These are phyloP conservation scores for Candida chilensis DNA, from an alignment of 805 yeast genomes.

Conservation along the genomic window DNA sequence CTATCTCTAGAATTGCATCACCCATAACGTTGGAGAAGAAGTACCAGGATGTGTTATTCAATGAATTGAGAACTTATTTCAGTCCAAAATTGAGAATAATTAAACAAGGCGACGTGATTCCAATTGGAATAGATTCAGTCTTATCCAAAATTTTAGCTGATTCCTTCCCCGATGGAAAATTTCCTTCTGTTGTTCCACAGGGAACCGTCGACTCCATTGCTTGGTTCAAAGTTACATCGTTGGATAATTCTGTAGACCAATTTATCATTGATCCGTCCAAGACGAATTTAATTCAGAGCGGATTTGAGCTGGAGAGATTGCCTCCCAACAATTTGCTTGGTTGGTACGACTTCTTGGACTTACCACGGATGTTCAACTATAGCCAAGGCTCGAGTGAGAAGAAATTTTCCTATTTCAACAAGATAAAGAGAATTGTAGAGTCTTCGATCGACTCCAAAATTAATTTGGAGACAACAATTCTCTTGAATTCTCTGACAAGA, in stretches of 20 bases:
- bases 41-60: constrained; percentile 50
- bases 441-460: constrained; percentile 33
- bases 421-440: constrained; percentile 42
- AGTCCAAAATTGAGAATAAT: constrained; percentile 51
- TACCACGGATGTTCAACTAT: constrained; percentile 32
- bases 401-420: constrained; percentile 37
- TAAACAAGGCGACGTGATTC: constrained; percentile 57
- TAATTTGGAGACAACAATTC: constrained; percentile 47
- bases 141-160: constrained; percentile 49
- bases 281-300: constrained; percentile 66
- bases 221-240: constrained; percentile 71
- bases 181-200: constrained; percentile 35
- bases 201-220: constrained; percentile 68
- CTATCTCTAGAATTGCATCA: constrained; percentile 59
- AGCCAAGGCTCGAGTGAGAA: constrained; percentile 6
- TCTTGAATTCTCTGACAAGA: constrained; percentile 60
- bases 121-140: constrained; percentile 67
- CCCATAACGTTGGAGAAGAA: constrained; percentile 59
- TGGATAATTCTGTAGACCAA: constrained; percentile 32
- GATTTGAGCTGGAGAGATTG: constrained; percentile 31
- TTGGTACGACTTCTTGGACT: constrained; percentile 38
- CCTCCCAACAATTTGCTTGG: constrained; percentile 23
- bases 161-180: constrained; percentile 15
- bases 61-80: constrained; percentile 54
- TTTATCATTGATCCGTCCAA: constrained; percentile 56